A percentile compares a stretch with the other conserved stretches of the same genome.
phyloP scores from a whole-genome alignment of 192 early-diverging fungal genomes.

The Coemansia sp. region DNA sequence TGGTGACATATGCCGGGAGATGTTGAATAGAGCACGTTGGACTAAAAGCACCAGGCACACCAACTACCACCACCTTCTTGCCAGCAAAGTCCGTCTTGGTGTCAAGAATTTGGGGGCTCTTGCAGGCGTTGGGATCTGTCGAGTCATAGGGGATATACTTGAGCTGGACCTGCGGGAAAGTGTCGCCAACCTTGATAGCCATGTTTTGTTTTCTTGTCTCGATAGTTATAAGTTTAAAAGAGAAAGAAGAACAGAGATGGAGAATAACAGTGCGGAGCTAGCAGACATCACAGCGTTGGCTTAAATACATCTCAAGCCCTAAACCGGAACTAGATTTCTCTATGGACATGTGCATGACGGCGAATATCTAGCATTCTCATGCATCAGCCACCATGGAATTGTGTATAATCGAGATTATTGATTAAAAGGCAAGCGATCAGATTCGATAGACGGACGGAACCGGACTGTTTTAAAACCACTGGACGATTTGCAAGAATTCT shows the following conservation, averaged over 20 bases:
- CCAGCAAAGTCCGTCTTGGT: conserved; percentile 48
- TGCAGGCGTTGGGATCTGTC: conserved; percentile 51
- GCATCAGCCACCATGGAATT: no score
- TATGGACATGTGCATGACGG: no score
- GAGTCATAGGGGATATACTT: conserved; percentile 56
- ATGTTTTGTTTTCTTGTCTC: conserved; percentile 7
- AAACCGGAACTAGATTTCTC: not conserved
- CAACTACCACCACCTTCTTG: conserved; percentile 45
- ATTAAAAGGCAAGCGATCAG: no score
- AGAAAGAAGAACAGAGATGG: not conserved
- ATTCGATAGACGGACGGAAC: no score
- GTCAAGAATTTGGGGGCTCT: conserved; percentile 28
- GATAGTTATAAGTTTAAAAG: not conserved
- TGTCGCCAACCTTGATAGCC: conserved; percentile 53
- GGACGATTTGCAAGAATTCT: no score
- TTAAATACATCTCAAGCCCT: not conserved
- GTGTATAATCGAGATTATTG: no score
- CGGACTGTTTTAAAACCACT: no score
- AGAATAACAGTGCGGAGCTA: not conserved
- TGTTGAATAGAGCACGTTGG: conserved; percentile 45
- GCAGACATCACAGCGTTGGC: no score
- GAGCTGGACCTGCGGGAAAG: conserved; percentile 58
- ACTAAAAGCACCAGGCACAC: conserved; percentile 41
- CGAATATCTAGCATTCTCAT: no score
- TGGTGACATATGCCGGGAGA: conserved; percentile 29